phyloP scores from a whole-genome alignment of 108 stramenopile species.

The Skeletonema costatum region DNA sequence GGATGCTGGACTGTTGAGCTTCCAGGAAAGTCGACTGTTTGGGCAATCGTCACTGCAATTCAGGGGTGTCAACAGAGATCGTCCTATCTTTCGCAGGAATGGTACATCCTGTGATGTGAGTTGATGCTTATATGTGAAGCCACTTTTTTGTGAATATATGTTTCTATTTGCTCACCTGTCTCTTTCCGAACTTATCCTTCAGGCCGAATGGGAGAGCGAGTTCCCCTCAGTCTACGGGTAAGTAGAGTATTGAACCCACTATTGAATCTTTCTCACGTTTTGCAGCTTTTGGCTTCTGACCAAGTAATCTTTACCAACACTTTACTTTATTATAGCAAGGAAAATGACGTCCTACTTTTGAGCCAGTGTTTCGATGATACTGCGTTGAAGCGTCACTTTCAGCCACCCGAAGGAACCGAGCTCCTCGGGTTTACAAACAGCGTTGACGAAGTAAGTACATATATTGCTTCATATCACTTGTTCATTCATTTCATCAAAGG shows the following conservation, averaged over 20 bases:
- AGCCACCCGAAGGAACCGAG: constrained; percentile 33
- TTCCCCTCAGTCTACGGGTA: constrained; percentile 43
- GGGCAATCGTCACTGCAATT: constrained; percentile 45
- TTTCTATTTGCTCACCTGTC: background rate
- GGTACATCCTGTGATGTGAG: constrained; percentile 35
- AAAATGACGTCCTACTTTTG: constrained; percentile 34
- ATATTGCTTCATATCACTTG: background rate
- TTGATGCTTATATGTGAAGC: background rate
- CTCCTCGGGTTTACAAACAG: constrained; percentile 35
- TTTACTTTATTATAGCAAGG: background rate
- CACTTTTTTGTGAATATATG: background rate
- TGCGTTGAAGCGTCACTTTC: constrained; percentile 19
- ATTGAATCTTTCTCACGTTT: background rate
- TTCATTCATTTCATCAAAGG: background rate
- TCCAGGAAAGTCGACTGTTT: constrained; percentile 32
- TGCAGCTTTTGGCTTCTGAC: background rate
- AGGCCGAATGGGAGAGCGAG: constrained; percentile 11
- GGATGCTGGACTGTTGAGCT: constrained; percentile 34
- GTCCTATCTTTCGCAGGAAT: constrained; percentile 24
- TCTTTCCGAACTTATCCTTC: background rate
- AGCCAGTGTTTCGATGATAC: constrained; percentile 49
- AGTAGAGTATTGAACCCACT: background rate
- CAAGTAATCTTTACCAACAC: background rate
- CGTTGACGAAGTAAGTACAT: constrained; percentile 29
- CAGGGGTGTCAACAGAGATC: constrained; percentile 21